Percentiles rank a stretch among this genome's conserved stretches.
These are phyloP conservation scores for Tolypocladium paradoxum DNA, from an alignment of 2,329 filamentous ascomycete species.

Conservation along the genomic window DNA sequence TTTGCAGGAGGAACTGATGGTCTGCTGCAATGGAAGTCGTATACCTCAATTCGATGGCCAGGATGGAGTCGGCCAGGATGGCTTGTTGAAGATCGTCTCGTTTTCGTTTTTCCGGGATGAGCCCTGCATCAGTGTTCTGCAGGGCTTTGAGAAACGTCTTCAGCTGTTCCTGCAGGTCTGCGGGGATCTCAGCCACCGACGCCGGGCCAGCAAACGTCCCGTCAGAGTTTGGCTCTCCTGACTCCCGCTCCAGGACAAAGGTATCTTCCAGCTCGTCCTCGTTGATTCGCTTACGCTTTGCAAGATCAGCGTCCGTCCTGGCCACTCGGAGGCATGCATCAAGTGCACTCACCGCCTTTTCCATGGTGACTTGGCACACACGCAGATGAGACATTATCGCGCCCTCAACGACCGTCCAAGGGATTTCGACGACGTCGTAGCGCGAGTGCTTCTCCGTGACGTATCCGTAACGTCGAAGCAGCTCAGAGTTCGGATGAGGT, in stretches of 20 bases:
- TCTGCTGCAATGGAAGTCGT: slow-evolving; percentile 30
- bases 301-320: slow-evolving; percentile 10
- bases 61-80: slow-evolving; percentile 27
- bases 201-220: slow-evolving; percentile 31
- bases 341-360: slow-evolving; percentile 27
- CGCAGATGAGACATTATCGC: slow-evolving; percentile 29
- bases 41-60: slow-evolving; percentile 29
- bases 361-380: slow-evolving; percentile 25
- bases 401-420: slow-evolving; percentile 46
- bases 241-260: slow-evolving; percentile 55
- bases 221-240: slow-evolving; percentile 38
- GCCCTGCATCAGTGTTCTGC: slow-evolving; percentile 30
- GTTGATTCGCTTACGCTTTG: slow-evolving; percentile 36
- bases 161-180: slow-evolving; percentile 41
- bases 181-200: slow-evolving; percentile 30
- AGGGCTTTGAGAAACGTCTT: slow-evolving; percentile 37
- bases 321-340: slow-evolving; percentile 3
- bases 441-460: slow-evolving; percentile 66
- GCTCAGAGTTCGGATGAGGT: slow-evolving; percentile 68
- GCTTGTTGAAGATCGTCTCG: slow-evolving; percentile 34
- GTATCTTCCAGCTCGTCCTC: slow-evolving; percentile 62
- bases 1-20: slow-evolving; percentile 21
- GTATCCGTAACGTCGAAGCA: slow-evolving; percentile 79
- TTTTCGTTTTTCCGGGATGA: slow-evolving; percentile 37
- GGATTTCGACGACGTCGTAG: slow-evolving; percentile 75